Conservation (phyloP, 345 rosid species). For the Draba incana region DNA sequence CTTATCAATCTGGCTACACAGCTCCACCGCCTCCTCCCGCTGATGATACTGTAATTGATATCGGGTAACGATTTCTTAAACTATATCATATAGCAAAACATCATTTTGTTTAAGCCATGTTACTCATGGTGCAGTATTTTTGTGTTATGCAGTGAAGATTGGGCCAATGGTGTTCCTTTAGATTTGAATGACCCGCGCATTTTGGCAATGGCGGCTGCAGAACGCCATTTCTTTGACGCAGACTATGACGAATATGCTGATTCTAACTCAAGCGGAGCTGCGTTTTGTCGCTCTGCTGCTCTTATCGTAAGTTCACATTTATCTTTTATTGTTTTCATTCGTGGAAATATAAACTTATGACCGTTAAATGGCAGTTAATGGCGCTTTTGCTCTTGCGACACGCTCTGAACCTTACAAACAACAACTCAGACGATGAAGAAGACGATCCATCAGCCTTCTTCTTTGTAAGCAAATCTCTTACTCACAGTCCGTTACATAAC, state of each 20-base stretch:
- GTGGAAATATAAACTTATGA: conserved; percentile 19
- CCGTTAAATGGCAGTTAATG: conserved; percentile 65
- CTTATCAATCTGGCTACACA: conserved; percentile 85
- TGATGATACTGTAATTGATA: conserved; percentile 74
- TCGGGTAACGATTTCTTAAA: conserved; percentile 52
- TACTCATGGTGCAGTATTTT: not conserved
- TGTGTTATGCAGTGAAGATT: conserved; percentile 61
- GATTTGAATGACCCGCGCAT: conserved; percentile 86
- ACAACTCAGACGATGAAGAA: conserved; percentile 57
- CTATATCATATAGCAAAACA: not conserved
- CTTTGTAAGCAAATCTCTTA: conserved; percentile 58
- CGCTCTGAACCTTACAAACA: conserved; percentile 66
- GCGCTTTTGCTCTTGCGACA: conserved; percentile 91
- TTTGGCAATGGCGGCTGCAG: conserved; percentile 90
- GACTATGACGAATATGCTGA: conserved; percentile 90
- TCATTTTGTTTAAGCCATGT: not conserved
- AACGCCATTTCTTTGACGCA: conserved; percentile 79
- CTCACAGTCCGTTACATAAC: conserved; percentile 3
- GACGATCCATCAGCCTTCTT: conserved; percentile 84
- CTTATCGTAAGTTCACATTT: conserved; percentile 61
- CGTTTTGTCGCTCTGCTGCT: conserved; percentile 96
- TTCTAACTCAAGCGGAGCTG: conserved; percentile 83
- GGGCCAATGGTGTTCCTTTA: conserved; percentile 70
- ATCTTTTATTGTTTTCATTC: not conserved
- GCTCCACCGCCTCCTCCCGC: conserved; percentile 67